Base-by-base conservation (phyloP, 2,329 filamentous ascomycete species). In the Diplodia corticola region DNA sequence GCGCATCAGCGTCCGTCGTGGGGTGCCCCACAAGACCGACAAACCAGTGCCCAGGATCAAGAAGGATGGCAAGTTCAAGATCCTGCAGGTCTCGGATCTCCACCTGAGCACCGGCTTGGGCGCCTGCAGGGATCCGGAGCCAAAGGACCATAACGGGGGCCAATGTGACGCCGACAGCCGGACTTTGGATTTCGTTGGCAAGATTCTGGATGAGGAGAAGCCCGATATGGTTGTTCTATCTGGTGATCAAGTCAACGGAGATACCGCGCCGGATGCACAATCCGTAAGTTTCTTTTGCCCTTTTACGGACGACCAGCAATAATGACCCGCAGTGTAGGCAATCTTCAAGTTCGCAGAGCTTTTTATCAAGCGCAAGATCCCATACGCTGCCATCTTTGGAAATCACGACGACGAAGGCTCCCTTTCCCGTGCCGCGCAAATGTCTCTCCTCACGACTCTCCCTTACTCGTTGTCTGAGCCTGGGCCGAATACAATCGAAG, bases 371-470 rank as follows among this genome's bases (percentile, higher is more conserved):
- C 91, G 91, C 76, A 92, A 92, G 73, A 92, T 98, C 44, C 95
- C 95, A 0, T 98, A 96, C 73, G 91, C 93, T 17, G 89, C 90
- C 68, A 98, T 99, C 67, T 97, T 98, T 74, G 95, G 95, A 66
- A 99, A 99, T 76, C 95, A 99, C 77, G 95, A 99, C 74, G 94
- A 98, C 73, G 94, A 98, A 81, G 89, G 89, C 37, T 88, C 91
- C 53, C 85, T 97, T 70, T 87, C 89, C 17, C 90, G 95, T 65
- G 82, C 85, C 4, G 86, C 87, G 2, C 89, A 95, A 73, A 98
- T 99, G 93, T 83, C 88, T 3, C 83, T 99, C 15, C 88, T 97
- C 72, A 89, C 97, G 76, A 88, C 89, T 0, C 84, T 99, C 0
- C 95, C 95, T 0, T 97, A 92, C 78, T 97, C 93, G 1, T 84